Percentiles rank a stretch among this genome's conserved stretches.
These are phyloP conservation scores for Taphrina communis DNA, from an alignment of 1,139 yeast species.

Conservation along the genomic window DNA sequence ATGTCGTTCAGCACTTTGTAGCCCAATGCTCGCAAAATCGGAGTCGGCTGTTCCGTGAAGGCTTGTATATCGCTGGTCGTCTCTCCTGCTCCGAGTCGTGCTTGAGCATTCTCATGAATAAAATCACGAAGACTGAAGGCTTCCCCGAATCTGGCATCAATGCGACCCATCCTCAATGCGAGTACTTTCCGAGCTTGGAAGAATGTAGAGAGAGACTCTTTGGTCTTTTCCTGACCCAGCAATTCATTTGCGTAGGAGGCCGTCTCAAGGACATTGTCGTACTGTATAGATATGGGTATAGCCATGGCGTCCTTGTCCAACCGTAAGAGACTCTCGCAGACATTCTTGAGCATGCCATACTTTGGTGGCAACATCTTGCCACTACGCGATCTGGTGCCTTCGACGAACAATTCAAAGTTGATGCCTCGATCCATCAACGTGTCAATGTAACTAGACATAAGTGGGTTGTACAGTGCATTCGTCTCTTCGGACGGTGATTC, in stretches of 20 bases:
- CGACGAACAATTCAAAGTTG: constrained; percentile 68
- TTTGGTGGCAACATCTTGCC: constrained; percentile 70
- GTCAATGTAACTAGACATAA: constrained; percentile 62
- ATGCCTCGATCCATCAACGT: constrained; percentile 60
- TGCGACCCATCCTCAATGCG: constrained; percentile 54
- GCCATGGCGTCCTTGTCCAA: constrained; percentile 58
- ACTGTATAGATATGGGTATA: constrained; percentile 67
- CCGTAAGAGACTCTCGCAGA: constrained; percentile 50
- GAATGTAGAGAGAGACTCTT: constrained; percentile 53
- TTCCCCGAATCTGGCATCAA: constrained; percentile 55
- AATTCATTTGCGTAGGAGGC: constrained; percentile 68
- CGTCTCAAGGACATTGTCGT: constrained; percentile 70
- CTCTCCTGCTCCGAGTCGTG: constrained; percentile 44
- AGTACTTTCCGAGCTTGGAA: constrained; percentile 52
- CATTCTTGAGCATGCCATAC: constrained; percentile 66
- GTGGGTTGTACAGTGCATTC: constrained; percentile 58
- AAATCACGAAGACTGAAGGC: constrained; percentile 55
- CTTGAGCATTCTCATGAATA: constrained; percentile 49
- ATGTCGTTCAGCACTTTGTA: constrained; percentile 55
- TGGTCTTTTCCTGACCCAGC: constrained; percentile 64
- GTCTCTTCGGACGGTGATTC: constrained; percentile 58
- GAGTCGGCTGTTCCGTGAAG: constrained; percentile 46
- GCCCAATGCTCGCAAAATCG: constrained; percentile 53
- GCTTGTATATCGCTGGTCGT: constrained; percentile 40
- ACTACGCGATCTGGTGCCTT: constrained; percentile 71